Base-by-base conservation (phyloP, 441 rosid genomes). In the Aquilaria agallochum region DNA sequence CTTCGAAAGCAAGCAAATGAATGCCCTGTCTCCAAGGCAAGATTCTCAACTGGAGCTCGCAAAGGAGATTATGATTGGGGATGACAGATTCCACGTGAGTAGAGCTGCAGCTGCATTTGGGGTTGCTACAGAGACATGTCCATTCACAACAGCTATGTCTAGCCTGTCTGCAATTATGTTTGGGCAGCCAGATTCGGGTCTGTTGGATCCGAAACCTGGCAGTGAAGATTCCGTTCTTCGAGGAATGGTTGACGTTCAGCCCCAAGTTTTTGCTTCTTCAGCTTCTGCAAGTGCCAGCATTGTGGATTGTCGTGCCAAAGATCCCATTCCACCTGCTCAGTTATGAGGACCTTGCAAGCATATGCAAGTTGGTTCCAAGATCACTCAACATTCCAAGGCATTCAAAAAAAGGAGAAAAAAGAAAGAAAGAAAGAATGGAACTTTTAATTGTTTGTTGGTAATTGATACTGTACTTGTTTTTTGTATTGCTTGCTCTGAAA, bases 21-120 rank as follows among this genome's bases (percentile, higher is more conserved):
- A 50, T 59, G 9, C 27, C 27, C 11, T 14, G 31, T 65, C 69
- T 47, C 53, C 55, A 4, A 53, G 60, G 20, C 69, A 71, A 50
- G 72, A 59, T 62, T 64, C 77, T 44, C 71, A 53, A 55, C 32
- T 67, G 31, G 85, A 78, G 74, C 73, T 65, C 73, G 73, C 72
- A 20, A 66, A 62, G 71, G 72, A 77, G 73, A 64, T 40, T 11
- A 32, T 61, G 42, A 54, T 42, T 31, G 80, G 69, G 58, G 72
- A 64, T 32, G 62, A 59, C 6, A 13, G 56, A 15, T 59, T 70
- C 50, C 59, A 64, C 44, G 14, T 49, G 11, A 63, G 64, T 63
- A 62, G 20, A 20, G 65, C 63, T 51, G 32, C 20, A 2, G 56
- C 73, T 50, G 48, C 30, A 46, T 61, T 11, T 49, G 65, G 52